Percentiles rank a stretch among this genome's conserved stretches.
Evolutionary conservation across 331 rosid species (phyloP).

Genomic region (Quercus tomentella): DNA sequence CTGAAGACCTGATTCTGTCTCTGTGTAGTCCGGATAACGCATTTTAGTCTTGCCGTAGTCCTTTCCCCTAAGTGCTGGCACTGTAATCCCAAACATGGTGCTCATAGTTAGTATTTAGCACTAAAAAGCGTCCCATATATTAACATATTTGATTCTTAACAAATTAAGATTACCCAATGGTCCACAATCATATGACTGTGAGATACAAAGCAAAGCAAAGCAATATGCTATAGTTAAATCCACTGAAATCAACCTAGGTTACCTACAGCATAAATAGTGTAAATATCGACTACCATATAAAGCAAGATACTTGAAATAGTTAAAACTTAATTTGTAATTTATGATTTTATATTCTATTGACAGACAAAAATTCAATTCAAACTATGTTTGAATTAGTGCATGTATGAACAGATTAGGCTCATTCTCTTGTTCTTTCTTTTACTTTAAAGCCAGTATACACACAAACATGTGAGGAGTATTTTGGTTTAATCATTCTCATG

Average conservation of each 20-base stretch:
- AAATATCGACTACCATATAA: too few species aligned
- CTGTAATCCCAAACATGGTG: constrained; percentile 29
- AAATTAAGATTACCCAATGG: neutral
- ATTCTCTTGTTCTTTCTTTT: too few species aligned
- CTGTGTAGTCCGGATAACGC: constrained; percentile 85
- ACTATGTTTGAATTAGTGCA: too few species aligned
- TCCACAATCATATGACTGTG: neutral
- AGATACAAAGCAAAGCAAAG: neutral
- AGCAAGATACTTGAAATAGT: too few species aligned
- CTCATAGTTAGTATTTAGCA: neutral
- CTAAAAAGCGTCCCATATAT: neutral
- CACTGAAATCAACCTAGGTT: neutral
- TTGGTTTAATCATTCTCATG: too few species aligned
- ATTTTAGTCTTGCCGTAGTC: constrained; percentile 89
- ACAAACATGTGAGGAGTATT: too few species aligned
- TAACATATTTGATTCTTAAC: neutral
- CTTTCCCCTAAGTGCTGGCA: constrained; percentile 97
- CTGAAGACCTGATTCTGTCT: constrained; percentile 93
- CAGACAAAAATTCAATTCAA: too few species aligned
- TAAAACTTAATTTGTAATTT: too few species aligned
- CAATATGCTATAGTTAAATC: neutral
- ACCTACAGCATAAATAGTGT: neutral
- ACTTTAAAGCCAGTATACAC: too few species aligned
- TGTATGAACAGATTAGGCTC: too few species aligned
- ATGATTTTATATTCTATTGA: too few species aligned